Evolutionary conservation across 2,329 filamentous ascomycete genomes (phyloP), one percentile per base, ranked within the genome.

Genomic region (Curvularia sp.): DNA sequence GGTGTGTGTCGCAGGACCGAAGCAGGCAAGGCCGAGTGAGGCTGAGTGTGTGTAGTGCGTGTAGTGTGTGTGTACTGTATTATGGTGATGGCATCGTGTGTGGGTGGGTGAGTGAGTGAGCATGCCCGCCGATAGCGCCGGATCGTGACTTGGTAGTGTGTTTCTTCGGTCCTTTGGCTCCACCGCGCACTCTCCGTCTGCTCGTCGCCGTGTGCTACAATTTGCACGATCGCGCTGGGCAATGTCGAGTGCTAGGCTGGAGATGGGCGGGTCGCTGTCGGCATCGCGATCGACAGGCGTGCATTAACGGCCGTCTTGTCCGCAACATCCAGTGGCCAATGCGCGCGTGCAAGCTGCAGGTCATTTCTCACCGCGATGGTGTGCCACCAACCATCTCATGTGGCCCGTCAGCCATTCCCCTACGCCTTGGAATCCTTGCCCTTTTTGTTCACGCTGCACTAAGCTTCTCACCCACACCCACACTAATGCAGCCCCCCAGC

Each of bases 391-490:
- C 60, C 59, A 60, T 57, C 65, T 65, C 68, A 70, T 63, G 58
- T 64, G 65, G 68, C 56, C 60, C 59, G 58, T 66, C 63, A 64
- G 61, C 66, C 56, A 66, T 65, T 63, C 61, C 57, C 67, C 64
- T 66, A 57, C 63, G 66, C 68, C 70, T 68, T 74, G 64, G 59
- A 69, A 69, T 63, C 59, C 65, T 60, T 69, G 42, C 67, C 64
- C 55, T 59, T 73, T 69, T 60, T 47, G 67, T 68, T 65, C 57
- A 68, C 57, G 60, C 72, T 64, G 64, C 70, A 67, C 72, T 71
- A 75, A 75, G 73, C 74, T 75, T 75, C 71, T 67, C 69, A 64
- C 64, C 64, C 64, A 65, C 64, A 60, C 73, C 70, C 70, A 67
- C 71, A 69, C 73, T 75, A 75, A 70, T 66, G 70, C 58, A 53